Evolutionary conservation across 2,329 filamentous ascomycete species (phyloP).

Genomic region (Colletotrichum godetiae): DNA sequence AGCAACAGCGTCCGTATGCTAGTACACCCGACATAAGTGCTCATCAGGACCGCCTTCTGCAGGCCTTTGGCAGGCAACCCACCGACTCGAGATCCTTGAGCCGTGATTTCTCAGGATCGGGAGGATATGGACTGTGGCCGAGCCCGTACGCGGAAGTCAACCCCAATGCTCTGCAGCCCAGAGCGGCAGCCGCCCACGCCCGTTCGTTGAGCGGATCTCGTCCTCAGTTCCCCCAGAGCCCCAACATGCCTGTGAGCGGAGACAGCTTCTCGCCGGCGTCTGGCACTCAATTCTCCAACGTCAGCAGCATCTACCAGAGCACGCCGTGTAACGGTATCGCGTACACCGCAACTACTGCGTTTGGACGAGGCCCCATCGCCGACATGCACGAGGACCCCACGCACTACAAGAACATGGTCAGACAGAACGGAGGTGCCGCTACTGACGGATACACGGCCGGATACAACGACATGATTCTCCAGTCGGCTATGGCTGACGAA

Average conservation of each 20-base stretch:
- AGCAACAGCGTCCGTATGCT: constrained; percentile 19
- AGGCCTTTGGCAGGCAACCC: constrained; percentile 44
- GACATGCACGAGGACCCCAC: constrained; percentile 34
- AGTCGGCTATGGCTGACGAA: constrained; percentile 33
- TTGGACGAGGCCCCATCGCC: constrained; percentile 27
- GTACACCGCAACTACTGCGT: constrained; percentile 32
- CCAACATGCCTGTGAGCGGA: constrained; percentile 37
- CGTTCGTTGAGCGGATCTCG: constrained; percentile 35
- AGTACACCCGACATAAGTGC: constrained; percentile 31
- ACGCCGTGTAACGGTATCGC: constrained; percentile 49
- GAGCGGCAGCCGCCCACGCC: constrained; percentile 20
- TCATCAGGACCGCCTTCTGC: constrained; percentile 49
- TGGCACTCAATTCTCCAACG: constrained; percentile 56
- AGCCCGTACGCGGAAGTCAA: constrained; percentile 19
- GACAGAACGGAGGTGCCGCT: constrained; percentile 33
- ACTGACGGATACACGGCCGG: constrained; percentile 36
- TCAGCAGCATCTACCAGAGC: constrained; percentile 62
- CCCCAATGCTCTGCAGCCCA: constrained; percentile 16
- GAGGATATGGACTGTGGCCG: constrained; percentile 19
- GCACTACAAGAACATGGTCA: constrained; percentile 37
- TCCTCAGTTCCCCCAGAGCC: constrained; percentile 24
- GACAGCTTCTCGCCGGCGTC: constrained; percentile 40
- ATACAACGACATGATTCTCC: constrained; percentile 34
- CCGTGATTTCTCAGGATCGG: constrained; percentile 25
- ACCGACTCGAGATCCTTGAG: constrained; percentile 28